Evolutionary conservation across 345 rosid species (phyloP), one percentile per base, ranked within the genome.

Genomic region (Rhodamnia argentea): DNA sequence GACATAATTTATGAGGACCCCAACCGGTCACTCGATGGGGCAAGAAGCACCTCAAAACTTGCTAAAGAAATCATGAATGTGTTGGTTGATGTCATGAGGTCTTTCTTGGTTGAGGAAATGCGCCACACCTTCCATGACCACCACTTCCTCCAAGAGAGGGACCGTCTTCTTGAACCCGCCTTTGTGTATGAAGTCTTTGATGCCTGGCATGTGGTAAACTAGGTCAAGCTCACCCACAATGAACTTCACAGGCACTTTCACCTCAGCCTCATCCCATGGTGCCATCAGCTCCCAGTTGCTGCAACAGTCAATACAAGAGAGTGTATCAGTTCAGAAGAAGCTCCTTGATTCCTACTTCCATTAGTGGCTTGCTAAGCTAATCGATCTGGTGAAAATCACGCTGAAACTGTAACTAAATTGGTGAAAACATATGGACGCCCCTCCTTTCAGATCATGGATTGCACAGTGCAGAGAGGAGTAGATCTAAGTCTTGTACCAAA

Each of bases 221-320:
- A 90, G 84, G 88, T 90, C 91, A 70, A 83, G 90, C 29, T 90
- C 91, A 1, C 91, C 90, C 15, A 96, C 89, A 3, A 96, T 90
- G 87, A 93, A 96, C 89, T 95, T 96, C 23, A 89, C 91, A 1
- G 98, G 98, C 62, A 94, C 97, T 53, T 83, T 29, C 27, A 95
- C 88, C 88, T 84, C 85, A 62, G 89, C 85, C 52, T 94, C 93
- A 0, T 92, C 91, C 97, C 95, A 97, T 2, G 99, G 89, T 4
- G 95, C 93, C 11, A 92, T 92, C 32, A 94, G 92, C 86, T 95
- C 96, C 96, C 95, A 92, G 86, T 90, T 96, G 88, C 98, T 95
- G 89, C 89, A 58, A 52, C 52, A 47, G 50, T 37, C 40, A 37
- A 37, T 37, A 37, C 52, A 64, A 85, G 50, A 8, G 24, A 0